Base-by-base conservation (phyloP, 768 basidiomycete genomes). In the Crucibulum laeve region DNA sequence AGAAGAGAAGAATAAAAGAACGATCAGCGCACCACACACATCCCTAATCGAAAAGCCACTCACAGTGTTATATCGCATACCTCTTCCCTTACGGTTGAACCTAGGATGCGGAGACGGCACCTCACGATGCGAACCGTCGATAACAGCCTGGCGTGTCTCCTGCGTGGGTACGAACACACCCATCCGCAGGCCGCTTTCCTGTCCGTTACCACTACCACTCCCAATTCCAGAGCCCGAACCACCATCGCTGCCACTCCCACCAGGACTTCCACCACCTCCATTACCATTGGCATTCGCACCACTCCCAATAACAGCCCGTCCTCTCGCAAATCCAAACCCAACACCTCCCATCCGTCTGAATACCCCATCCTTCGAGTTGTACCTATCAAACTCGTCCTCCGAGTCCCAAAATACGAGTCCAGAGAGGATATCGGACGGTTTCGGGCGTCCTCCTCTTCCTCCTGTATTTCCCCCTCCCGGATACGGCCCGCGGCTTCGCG, bases 401-500 rank as follows among this genome's bases (percentile, higher is more conserved):
- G 63, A 63, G 40, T 74, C 76, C 69, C 77, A 79, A 47, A 76
- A 77, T 24, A 77, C 56, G 47, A 64, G 76, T 15, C 82, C 83
- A 6, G 83, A 74, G 21, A 87, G 68, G 44, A 87, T 87, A 53
- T 87, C 85, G 19, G 77, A 74, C 11, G 83, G 82, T 13, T 73
- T 73, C n/a, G 79, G 79, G 38, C 59, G 45, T 42, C 43, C 21
- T 40, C 34, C 21, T 34, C 43, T 23, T 18, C 23, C n/a, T 24
- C 28, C 13, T 37, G 24, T 11, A 45, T 28, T 0, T 26, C 23
- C 46, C 35, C 18, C 36, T 32, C 37, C 40, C 22, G 44, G 25
- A 40, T 60, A 60, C 28, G 62, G 56, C 42, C 48, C 57, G 44
- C 62, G 63, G 55, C 63, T 49, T 33, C 60, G 62, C 4, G 63